Percentiles rank a stretch among this genome's conserved stretches.
phyloP scores from a whole-genome alignment of 305 asterid genomes.

The Fraxinus sp. region DNA sequence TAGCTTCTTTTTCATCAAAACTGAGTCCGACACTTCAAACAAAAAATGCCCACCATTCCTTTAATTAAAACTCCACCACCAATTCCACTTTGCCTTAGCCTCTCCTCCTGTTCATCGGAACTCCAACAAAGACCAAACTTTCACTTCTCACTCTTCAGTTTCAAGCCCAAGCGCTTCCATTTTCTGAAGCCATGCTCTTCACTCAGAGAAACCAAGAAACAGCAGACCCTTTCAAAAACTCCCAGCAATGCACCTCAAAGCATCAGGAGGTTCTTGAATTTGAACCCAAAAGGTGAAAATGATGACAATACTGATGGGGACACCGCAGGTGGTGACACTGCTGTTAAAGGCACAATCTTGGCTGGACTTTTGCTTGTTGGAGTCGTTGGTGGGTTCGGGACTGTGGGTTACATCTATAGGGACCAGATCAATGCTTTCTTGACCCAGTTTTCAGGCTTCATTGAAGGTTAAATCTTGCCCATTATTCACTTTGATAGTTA shows the following conservation, averaged over 20 bases:
- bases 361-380: slow-evolving; percentile 66
- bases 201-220: slow-evolving; percentile 71
- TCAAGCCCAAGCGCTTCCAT: slow-evolving; percentile 56
- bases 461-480: no score
- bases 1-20: background rate
- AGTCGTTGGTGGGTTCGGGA: no score
- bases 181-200: slow-evolving; percentile 83
- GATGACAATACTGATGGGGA: no score
- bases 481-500: no score
- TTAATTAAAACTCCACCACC: slow-evolving; percentile 42
- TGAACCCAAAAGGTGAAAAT: slow-evolving; percentile 27
- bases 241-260: slow-evolving; percentile 63
- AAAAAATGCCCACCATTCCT: slow-evolving; percentile 51
- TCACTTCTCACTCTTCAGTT: slow-evolving; percentile 39
- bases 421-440: no score
- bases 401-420: slow-evolving; percentile 42
- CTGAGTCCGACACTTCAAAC: slow-evolving; percentile 22
- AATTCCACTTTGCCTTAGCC: slow-evolving; percentile 40
- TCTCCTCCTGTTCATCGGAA: slow-evolving; percentile 29
- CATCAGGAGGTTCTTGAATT: slow-evolving; percentile 51
- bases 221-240: slow-evolving; percentile 48
- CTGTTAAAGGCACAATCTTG: slow-evolving; percentile 83
- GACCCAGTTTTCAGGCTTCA: no score
- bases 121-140: slow-evolving; percentile 31
- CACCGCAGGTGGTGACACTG: slow-evolving; percentile 24